Evolutionary conservation across 805 yeast species (phyloP), one percentile per base, ranked within the genome.

Genomic region (Starmerella stellata): DNA sequence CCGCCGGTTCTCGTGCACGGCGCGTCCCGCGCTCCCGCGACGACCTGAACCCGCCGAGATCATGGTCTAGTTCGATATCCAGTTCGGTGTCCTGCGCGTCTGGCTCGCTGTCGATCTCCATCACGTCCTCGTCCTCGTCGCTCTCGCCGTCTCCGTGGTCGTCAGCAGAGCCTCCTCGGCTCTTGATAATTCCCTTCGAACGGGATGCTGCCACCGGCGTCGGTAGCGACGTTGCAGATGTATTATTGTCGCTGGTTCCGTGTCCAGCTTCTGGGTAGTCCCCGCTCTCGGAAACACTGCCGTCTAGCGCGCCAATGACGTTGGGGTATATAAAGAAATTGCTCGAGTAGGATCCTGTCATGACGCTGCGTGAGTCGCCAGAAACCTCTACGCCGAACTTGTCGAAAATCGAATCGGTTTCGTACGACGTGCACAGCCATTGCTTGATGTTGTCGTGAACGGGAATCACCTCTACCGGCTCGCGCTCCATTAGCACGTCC

Each of bases 321-420:
- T 85, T 73, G 39, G 95, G 96, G 61, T 83, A 90, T 49, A 90
- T 81, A 92, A 82, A 81, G 57, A 92, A 90, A 63, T 85, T 85
- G 63, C 87, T 90, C 62, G 85, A 82, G 66, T 90, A 90, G 30
- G 95, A 78, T 38, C 99, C 99, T 13, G 98, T 85, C 87, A 90
- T 81, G 43, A 90, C 75, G 43, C 83, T 74, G 55, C 75, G 73
- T 52, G 81, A 79, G 62, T 92, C 95, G 29, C 96, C 98, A 50
- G 83, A 71, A 55, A 90, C 83, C 50, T 76, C 90, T 45, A 85
- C 94, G 66, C 90, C 98, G 60, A 90, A 90, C 66, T 90, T 92
- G 65, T 90, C 98, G 62, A 90, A 90, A 41, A 90, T 90, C 34
- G 96, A 93, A 63, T 90, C 99, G 57, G 83, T 85, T 59, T 90